These are phyloP conservation scores for Tympanopsis confertula DNA, from an alignment of 2,329 filamentous ascomycete species.

Conservation along the genomic window DNA sequence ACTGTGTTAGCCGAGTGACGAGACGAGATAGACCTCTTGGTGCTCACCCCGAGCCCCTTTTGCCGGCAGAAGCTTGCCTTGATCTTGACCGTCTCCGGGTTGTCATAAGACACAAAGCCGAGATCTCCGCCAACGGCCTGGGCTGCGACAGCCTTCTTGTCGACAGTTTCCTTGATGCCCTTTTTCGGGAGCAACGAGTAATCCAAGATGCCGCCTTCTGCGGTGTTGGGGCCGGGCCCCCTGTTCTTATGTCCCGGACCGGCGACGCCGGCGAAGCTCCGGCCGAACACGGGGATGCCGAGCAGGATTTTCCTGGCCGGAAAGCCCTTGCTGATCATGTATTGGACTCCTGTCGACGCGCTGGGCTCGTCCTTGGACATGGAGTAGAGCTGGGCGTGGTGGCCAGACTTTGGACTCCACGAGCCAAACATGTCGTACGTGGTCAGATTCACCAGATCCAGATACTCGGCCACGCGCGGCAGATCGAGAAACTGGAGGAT, in stretches of 20 bases:
- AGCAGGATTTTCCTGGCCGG: conserved; percentile 62
- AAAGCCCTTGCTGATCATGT: conserved; percentile 55
- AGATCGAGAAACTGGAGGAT: conserved; percentile 62
- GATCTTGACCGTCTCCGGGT: conserved; percentile 60
- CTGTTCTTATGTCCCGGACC: conserved; percentile 52
- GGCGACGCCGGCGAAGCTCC: conserved; percentile 57
- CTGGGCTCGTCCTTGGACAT: conserved; percentile 41
- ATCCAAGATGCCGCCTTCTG: conserved; percentile 59
- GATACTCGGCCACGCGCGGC: conserved; percentile 43
- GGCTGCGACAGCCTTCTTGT: conserved; percentile 57
- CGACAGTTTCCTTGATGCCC: conserved; percentile 53
- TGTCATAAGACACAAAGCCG: conserved; percentile 73
- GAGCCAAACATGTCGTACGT: conserved; percentile 69
- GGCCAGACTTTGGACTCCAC: conserved; percentile 57
- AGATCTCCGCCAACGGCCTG: conserved; percentile 63
- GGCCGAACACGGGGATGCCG: conserved; percentile 65
- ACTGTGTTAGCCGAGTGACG: conserved; percentile 1
- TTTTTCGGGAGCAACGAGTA: conserved; percentile 57
- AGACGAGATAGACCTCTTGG: conserved; percentile 3
- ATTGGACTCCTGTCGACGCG: conserved; percentile 46
- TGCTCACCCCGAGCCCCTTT: conserved; percentile 50
- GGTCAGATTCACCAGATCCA: conserved; percentile 70
- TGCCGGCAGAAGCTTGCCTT: conserved; percentile 67
- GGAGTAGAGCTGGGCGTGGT: conserved; percentile 66
- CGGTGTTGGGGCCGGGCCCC: conserved; percentile 31